These are phyloP conservation scores for Yarrowia sp. DNA, from an alignment of 805 yeast species.

Conservation along the genomic window DNA sequence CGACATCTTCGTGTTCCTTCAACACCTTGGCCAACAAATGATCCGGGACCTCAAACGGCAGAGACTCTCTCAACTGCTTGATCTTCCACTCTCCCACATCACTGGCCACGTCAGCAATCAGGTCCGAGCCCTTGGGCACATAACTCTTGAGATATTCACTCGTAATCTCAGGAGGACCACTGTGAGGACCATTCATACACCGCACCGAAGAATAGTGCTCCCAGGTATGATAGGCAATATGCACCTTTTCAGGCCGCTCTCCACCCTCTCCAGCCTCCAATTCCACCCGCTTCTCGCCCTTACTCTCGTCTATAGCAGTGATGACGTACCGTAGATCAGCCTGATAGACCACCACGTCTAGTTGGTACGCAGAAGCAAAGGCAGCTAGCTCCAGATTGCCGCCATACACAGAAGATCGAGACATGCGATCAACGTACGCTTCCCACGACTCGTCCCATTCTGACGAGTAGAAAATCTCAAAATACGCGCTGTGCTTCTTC, in stretches of 20 bases:
- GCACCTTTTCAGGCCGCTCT: slow-evolving; percentile 42
- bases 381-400: slow-evolving; percentile 55
- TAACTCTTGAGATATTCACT: neutral
- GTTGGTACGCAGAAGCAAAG: slow-evolving; percentile 49
- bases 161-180: slow-evolving; percentile 48
- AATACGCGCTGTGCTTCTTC: slow-evolving; percentile 46
- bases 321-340: slow-evolving; percentile 51
- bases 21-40: slow-evolving; percentile 8
- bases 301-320: slow-evolving; percentile 20
- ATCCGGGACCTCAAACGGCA: slow-evolving; percentile 19
- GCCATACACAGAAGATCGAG: slow-evolving; percentile 53
- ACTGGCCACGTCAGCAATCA: neutral
- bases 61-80: slow-evolving; percentile 5
- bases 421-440: slow-evolving; percentile 49
- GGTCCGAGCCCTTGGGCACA: slow-evolving; percentile 10
- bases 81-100: slow-evolving; percentile 37
- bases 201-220: slow-evolving; percentile 55
- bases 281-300: slow-evolving; percentile 19
- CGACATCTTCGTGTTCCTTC: slow-evolving; percentile 28
- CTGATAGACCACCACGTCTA: slow-evolving; percentile 52
- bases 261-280: slow-evolving; percentile 15
- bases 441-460: slow-evolving; percentile 50
- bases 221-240: slow-evolving; percentile 55
- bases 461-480: slow-evolving; percentile 48
- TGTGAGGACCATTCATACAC: slow-evolving; percentile 51